Base-by-base conservation (phyloP, 352 stramenopile genomes). In the Thalassiosira hispida region DNA sequence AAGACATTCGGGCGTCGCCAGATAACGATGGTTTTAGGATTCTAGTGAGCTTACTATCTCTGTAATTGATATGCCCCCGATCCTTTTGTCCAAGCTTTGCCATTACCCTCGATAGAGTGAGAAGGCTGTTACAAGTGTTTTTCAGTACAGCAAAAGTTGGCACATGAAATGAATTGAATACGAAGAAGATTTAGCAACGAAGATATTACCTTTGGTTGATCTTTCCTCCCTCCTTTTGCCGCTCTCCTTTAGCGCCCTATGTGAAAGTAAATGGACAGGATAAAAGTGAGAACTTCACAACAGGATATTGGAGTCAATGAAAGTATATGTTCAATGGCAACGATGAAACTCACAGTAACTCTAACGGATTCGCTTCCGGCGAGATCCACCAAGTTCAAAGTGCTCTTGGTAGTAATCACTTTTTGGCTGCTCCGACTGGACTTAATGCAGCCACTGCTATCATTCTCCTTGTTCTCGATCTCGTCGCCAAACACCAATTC, bases 151-250 rank as follows among this genome's bases (percentile, higher is more conserved):
- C 20, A 40, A 61, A 25, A 42, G 23, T 31, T 22, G 14, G 0
- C 9, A 49, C 25, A 53, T 14, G 38, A 55, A 47, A 35, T 33
- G 3, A 59, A n/a, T 33, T 1, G 11, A 74, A 1, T 25, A 14
- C n/a, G n/a, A n/a, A 35, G 8, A 62, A 29, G 22, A 71, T 35
- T 53, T 6, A 46, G 12, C 23, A 20, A 73, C 20, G 12, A n/a
- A n/a, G n/a, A n/a, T n/a, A n/a, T n/a, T n/a, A 91, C 85, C 86
- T 98, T 87, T 97, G 95, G 91, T 98, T 98, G 85, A 98, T 99
- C 71, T 96, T 98, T 16, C 94, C 93, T 57, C 95, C 96, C 83
- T 99, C 97, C 53, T 97, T 95, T 83, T 97, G 92, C 23, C 95
- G 91, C 70, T 95, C 89, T 33, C 95, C 93, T 27, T 92, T 92